These are phyloP conservation scores for Euphrasia arctica DNA, from an alignment of 305 asterid species.

Conservation along the genomic window DNA sequence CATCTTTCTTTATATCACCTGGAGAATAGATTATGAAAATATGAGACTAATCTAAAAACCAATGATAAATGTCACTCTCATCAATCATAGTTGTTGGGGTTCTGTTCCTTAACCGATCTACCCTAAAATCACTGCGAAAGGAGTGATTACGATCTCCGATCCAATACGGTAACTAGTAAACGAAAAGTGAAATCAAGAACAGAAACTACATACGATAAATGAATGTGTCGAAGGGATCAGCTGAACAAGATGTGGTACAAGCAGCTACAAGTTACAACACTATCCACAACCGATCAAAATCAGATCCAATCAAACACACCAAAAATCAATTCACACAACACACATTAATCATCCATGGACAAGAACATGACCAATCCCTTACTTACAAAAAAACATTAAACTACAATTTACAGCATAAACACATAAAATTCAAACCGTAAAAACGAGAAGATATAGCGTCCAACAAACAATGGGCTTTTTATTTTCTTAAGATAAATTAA, in stretches of 20 bases:
- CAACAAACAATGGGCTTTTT: too few relatives aligned
- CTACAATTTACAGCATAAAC: too few relatives aligned
- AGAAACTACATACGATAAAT: too few relatives aligned
- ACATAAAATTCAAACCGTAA: constrained; percentile 16
- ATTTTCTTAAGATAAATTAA: too few relatives aligned
- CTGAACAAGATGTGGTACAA: background rate
- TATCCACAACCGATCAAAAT: constrained; percentile 14
- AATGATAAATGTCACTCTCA: too few relatives aligned
- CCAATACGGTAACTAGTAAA: background rate
- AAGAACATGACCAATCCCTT: background rate
- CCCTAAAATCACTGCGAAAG: constrained; percentile 33
- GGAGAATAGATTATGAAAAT: constrained; percentile 22
- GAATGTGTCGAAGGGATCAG: constrained; percentile 21
- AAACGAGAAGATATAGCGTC: too few relatives aligned
- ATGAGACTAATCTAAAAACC: too few relatives aligned
- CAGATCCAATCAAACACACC: constrained; percentile 24
- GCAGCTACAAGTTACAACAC: background rate
- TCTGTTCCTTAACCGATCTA: constrained; percentile 26
- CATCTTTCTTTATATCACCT: constrained; percentile 41
- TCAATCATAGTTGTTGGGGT: constrained; percentile 36
- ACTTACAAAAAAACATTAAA: too few relatives aligned
- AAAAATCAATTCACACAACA: background rate
- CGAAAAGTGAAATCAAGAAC: too few relatives aligned
- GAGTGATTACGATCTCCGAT: constrained; percentile 1
- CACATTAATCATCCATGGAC: too few relatives aligned